Evolutionary conservation across 305 asterid genomes (phyloP), one percentile per base, ranked within the genome.

Genomic region (Ilex paraguariensis): DNA sequence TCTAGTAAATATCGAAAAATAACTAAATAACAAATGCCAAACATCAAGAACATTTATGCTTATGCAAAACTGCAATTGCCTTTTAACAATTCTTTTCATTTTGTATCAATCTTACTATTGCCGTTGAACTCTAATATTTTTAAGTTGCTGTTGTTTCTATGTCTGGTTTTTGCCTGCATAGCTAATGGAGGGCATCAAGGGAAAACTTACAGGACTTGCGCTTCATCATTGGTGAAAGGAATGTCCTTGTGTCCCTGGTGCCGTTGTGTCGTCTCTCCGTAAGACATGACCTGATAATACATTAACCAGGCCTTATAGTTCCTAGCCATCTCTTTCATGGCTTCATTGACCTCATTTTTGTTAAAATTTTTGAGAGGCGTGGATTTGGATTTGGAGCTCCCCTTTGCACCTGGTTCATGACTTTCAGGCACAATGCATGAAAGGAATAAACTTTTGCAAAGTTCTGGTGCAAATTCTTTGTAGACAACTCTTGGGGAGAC

Each of bases 281-380:
- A 39, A 12, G 95, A 81, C 87, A 89, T 87, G 15, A 92, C 90
- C 73, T 80, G 93, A 68, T 89, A 85, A 59, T 92, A 92, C 84
- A 84, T 74, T 57, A 92, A 62, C 93, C 97, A 90, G 0, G 97
- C 96, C 82, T 85, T 89, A 51, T 78, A 92, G 3, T 80, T 82
- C 67, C 67, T 70, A 0, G 90, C 92, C 66, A 89, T 81, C 78
- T 80, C 73, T 64, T 74, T 78, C 81, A 92, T 78, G 57, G 54
- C 77, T 31, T 75, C 85, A 53, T 71, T 80, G 52, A 57, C 65
- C 64, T 59, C 66, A 10, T 65, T 75, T 36, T 76, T 74, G 46
- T 75, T 84, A 46, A 66, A 48, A 63, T 75, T 75, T 32, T 28
- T 50, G 14, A 69, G 59, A 39, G 76, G 17, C 14, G 7, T 73